These are phyloP conservation scores for Plantago elongata DNA, from an alignment of 257 asterid species.

Conservation along the genomic window DNA sequence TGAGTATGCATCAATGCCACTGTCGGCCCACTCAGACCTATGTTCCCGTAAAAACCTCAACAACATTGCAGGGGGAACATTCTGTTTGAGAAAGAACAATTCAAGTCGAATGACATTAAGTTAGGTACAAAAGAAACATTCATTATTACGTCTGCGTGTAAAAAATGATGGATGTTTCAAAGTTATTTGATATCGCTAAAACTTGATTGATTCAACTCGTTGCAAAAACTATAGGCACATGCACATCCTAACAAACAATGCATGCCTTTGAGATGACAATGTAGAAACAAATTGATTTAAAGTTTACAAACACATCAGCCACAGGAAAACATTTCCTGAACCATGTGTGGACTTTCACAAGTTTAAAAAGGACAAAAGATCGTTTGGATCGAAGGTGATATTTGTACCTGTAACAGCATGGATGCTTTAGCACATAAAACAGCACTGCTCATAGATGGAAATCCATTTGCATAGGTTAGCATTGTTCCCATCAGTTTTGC, in stretches of 20 bases:
- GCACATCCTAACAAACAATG: no score
- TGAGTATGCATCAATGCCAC: slow-evolving; percentile 84
- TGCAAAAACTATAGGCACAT: neutral
- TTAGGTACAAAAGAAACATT: neutral
- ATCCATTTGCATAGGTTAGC: slow-evolving; percentile 62
- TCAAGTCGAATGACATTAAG: neutral
- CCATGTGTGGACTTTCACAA: no score
- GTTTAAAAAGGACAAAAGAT: neutral
- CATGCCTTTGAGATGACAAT: no score
- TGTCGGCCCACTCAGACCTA: slow-evolving; percentile 98
- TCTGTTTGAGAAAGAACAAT: slow-evolving; percentile 27
- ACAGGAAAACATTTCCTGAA: no score
- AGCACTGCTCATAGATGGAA: slow-evolving; percentile 65
- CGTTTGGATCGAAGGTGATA: neutral
- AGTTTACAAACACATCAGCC: no score
- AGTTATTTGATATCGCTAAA: neutral
- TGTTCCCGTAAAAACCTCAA: slow-evolving; percentile 87
- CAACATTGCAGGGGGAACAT: slow-evolving; percentile 89
- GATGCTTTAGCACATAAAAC: slow-evolving; percentile 95
- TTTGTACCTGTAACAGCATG: slow-evolving; percentile 79
- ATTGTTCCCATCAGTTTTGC: slow-evolving; percentile 69
- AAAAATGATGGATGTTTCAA: neutral
- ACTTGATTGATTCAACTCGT: neutral
- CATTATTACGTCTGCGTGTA: neutral
- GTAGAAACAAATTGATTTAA: no score